Evolutionary conservation across 2,329 filamentous ascomycete genomes (phyloP).

Genomic region (Fusarium torreyae): DNA sequence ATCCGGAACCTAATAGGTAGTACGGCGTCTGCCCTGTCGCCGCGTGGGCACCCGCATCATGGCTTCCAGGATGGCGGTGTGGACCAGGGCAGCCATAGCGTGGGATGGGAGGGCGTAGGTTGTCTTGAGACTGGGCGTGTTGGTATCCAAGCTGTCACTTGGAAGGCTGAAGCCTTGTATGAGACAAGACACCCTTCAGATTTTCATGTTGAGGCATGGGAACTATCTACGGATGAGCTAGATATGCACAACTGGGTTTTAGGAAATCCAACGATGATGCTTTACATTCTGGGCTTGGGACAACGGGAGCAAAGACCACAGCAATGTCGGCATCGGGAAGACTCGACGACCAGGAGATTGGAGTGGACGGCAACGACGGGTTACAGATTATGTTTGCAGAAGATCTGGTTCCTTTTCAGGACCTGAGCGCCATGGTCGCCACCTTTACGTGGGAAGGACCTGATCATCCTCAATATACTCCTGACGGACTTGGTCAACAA

Average conservation of each 20-base stretch:
- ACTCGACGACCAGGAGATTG: slow-evolving; percentile 32
- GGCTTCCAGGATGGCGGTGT: slow-evolving; percentile 16
- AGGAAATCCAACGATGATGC: slow-evolving; percentile 6
- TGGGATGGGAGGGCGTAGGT: not conserved
- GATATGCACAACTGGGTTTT: slow-evolving; percentile 19
- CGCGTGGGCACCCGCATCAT: slow-evolving; percentile 28
- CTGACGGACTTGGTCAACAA: not conserved
- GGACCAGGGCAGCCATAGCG: slow-evolving; percentile 6
- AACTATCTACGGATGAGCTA: slow-evolving; percentile 1
- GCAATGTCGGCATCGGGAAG: slow-evolving; percentile 22
- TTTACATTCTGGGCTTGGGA: not conserved
- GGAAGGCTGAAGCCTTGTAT: not conserved
- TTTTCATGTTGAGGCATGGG: not conserved
- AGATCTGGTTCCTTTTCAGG: slow-evolving; percentile 9
- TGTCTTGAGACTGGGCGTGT: not conserved
- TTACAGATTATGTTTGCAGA: slow-evolving; percentile 38
- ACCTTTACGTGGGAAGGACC: not conserved
- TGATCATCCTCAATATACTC: slow-evolving; percentile 2
- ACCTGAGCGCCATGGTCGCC: not conserved
- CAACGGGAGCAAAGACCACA: slow-evolving; percentile 9
- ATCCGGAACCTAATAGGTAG: slow-evolving; percentile 23
- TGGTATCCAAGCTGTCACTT: not conserved
- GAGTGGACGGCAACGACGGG: slow-evolving; percentile 24
- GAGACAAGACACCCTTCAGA: not conserved
- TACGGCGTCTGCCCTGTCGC: slow-evolving; percentile 22